A percentile compares a stretch with the other conserved stretches of the same genome.
Conservation (phyloP, 2,329 filamentous ascomycete genomes). For the Geosmithia putterillii region DNA sequence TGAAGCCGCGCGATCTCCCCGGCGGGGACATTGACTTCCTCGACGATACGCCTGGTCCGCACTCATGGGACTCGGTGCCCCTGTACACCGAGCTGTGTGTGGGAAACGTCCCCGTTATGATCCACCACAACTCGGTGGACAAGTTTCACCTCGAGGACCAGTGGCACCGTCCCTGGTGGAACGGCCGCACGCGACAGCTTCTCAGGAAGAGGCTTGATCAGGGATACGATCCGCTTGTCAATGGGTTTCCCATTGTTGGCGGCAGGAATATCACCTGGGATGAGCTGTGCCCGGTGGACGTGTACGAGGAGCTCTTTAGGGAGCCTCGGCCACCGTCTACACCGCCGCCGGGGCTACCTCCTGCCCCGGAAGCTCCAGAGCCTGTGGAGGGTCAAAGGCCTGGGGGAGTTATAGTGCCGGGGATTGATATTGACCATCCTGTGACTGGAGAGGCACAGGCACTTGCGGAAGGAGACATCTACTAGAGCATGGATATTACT, state of each 20-base stretch:
- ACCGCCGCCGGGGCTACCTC: no score
- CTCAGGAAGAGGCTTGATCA: slow-evolving; percentile 5
- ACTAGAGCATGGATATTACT: no score
- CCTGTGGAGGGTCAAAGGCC: no score
- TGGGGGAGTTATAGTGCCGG: no score
- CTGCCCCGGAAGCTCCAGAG: no score
- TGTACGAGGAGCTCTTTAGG: slow-evolving; percentile 11
- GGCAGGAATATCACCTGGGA: slow-evolving; percentile 9
- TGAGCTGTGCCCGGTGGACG: slow-evolving; percentile 10
- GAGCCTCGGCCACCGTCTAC: slow-evolving; percentile 1
- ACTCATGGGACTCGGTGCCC: slow-evolving; percentile 10
- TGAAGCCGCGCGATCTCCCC: slow-evolving; percentile 6
- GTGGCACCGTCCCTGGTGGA: slow-evolving; percentile 13
- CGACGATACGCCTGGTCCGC: slow-evolving; percentile 1
- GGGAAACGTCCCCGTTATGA: slow-evolving; percentile 13
- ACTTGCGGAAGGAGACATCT: no score
- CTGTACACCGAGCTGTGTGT: slow-evolving; percentile 15
- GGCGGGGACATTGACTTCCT: slow-evolving; percentile 2
- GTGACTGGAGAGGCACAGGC: no score
- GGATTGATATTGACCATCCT: no score
- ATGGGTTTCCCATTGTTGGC: slow-evolving; percentile 8
- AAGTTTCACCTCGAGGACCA: slow-evolving; percentile 9
- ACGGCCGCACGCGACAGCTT: slow-evolving; percentile 6
- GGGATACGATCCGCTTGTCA: slow-evolving; percentile 5
- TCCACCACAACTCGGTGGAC: slow-evolving; percentile 14